phyloP scores from a whole-genome alignment of 1,284 basidiomycete species.

The Pulveroboletus sp. region DNA sequence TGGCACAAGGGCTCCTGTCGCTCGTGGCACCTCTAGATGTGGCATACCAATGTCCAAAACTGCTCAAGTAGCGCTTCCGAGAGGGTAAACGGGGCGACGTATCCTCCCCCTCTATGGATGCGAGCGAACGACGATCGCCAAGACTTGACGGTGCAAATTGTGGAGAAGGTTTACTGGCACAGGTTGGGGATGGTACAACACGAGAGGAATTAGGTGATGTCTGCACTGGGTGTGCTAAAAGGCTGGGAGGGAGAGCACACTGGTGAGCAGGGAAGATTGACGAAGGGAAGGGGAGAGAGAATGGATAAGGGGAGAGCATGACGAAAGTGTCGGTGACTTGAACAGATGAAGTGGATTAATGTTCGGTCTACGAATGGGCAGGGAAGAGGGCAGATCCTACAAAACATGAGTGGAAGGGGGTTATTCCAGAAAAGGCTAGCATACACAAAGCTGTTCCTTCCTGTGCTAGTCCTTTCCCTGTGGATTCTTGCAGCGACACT shows the following conservation, averaged over 20 bases:
- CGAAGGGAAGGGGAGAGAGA: constrained; percentile 46
- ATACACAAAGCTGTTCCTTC: constrained; percentile 34
- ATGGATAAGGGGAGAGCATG: constrained; percentile 47
- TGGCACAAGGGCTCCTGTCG: constrained; percentile 34
- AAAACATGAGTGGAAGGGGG: constrained; percentile 19
- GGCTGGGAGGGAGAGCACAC: constrained; percentile 21
- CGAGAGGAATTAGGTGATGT: constrained; percentile 41
- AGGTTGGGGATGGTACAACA: constrained; percentile 43
- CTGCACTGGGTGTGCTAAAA: constrained; percentile 36
- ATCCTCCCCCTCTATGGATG: constrained; percentile 34
- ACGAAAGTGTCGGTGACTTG: constrained; percentile 65
- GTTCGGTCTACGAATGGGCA: constrained; percentile 52
- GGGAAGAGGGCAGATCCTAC: constrained; percentile 36
- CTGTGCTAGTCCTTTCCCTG: constrained; percentile 39
- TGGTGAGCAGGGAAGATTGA: constrained; percentile 41
- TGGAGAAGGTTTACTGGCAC: constrained; percentile 40
- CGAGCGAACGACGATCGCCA: constrained; percentile 39
- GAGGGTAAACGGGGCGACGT: constrained; percentile 27
- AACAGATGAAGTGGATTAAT: constrained; percentile 58
- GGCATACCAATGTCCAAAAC: constrained; percentile 65
- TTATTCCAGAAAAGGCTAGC: neutral
- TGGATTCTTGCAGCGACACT: constrained; percentile 38
- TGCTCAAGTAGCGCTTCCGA: constrained; percentile 64
- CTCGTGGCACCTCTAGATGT: constrained; percentile 39
- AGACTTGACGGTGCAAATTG: constrained; percentile 47